These are phyloP conservation scores for Clausena lansium DNA, from an alignment of 345 rosid species.

Conservation along the genomic window DNA sequence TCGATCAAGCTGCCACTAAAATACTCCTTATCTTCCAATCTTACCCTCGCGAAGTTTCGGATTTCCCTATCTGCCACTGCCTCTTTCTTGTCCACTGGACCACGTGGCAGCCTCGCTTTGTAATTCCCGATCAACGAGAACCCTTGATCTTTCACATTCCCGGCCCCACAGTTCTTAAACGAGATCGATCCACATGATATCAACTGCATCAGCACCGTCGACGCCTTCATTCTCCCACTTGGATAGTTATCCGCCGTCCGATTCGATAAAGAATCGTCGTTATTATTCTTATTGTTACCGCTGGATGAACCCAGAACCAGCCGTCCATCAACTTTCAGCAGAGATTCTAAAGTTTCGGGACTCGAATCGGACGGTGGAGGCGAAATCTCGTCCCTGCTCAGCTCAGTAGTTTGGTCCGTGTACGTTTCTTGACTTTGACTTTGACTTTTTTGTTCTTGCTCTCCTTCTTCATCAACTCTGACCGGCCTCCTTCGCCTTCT, in stretches of 20 bases:
- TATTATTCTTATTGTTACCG: conserved; percentile 38
- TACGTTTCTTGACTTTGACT: conserved; percentile 26
- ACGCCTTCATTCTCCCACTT: conserved; percentile 68
- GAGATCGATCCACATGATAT: conserved; percentile 89
- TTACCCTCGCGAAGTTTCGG: conserved; percentile 43
- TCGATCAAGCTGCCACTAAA: conserved; percentile 95
- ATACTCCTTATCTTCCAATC: conserved; percentile 77
- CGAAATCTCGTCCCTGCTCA: conserved; percentile 72
- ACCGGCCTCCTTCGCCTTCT: conserved; percentile 51
- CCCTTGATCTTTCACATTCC: conserved; percentile 59
- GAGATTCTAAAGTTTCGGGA: conserved; percentile 79
- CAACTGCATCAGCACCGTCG: conserved; percentile 89
- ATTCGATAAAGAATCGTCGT: conserved; percentile 16
- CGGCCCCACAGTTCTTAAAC: conserved; percentile 69
- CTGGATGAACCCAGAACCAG: conserved; percentile 30
- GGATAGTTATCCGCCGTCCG: conserved; percentile 44
- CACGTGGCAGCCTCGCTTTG: conserved; percentile 49
- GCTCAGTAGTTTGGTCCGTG: conserved; percentile 51
- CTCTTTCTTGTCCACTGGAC: conserved; percentile 38
- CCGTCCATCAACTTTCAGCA: conserved; percentile 82
- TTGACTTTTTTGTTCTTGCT: conserved; percentile 31
- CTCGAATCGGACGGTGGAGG: conserved; percentile 99
- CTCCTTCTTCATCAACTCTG: conserved; percentile 24
- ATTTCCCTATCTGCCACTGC: conserved; percentile 37
- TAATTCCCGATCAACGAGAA: conserved; percentile 48